A percentile compares a stretch with the other conserved stretches of the same genome.
phyloP scores from a whole-genome alignment of 2,329 filamentous ascomycete species.

The Cladosporium oxysporum region DNA sequence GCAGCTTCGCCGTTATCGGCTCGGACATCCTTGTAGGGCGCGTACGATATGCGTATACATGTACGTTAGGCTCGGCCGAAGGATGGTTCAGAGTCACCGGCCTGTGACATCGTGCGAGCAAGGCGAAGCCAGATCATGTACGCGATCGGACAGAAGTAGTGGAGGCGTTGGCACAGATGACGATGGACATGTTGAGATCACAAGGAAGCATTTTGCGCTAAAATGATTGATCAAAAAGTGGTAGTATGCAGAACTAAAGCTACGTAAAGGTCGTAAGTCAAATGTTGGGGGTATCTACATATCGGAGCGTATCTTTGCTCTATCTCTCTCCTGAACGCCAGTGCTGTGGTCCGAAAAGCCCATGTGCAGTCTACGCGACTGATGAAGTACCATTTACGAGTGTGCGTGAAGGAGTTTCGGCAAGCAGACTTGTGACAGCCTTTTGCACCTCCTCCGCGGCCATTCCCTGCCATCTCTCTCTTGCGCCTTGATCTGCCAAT shows the following conservation, averaged over 20 bases:
- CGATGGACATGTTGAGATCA: background rate
- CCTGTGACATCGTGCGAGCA: background rate
- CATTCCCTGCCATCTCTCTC: conserved; percentile 71
- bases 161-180: background rate
- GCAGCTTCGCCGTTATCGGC: background rate
- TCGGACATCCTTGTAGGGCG: background rate
- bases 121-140: background rate
- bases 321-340: conserved; percentile 10
- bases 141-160: conserved; percentile 19
- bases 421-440: conserved; percentile 56
- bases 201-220: background rate
- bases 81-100: background rate
- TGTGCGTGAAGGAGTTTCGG: background rate
- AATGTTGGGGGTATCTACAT: conserved; percentile 16
- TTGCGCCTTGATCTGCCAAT: conserved; percentile 64
- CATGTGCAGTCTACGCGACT: background rate
- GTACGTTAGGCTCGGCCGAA: conserved; percentile 4
- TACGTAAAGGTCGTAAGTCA: background rate
- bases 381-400: background rate
- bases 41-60: background rate
- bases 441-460: conserved; percentile 77
- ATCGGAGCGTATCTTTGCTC: background rate
- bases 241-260: background rate
- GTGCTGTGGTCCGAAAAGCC: conserved; percentile 9
- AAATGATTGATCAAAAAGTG: background rate